Evolutionary conservation across 106 monocot species (phyloP).

Genomic region (Gastrodia elata): DNA sequence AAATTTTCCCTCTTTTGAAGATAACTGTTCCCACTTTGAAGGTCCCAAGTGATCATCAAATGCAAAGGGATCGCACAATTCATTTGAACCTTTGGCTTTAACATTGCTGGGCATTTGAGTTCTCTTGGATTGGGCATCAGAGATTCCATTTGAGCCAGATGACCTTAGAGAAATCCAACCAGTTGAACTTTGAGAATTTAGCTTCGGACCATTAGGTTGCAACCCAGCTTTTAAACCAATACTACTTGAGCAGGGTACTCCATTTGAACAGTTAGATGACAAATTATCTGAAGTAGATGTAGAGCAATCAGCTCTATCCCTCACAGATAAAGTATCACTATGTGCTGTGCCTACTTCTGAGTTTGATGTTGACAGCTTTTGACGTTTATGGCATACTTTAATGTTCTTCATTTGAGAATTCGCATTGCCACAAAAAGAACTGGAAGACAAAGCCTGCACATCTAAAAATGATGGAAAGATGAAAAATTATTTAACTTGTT

Average conservation of each 20-base stretch:
- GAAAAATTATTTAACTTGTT: neutral
- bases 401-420: conserved; percentile 11
- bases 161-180: conserved; percentile 61
- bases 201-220: conserved; percentile 24
- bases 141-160: conserved; percentile 22
- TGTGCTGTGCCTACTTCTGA: conserved; percentile 22
- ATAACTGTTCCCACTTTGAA: conserved; percentile 66
- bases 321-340: conserved; percentile 7
- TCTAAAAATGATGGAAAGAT: conserved; percentile 19
- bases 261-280: conserved; percentile 18
- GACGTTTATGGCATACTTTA: conserved; percentile 28
- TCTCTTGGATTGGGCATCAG: conserved; percentile 30
- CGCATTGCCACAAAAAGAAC: conserved; percentile 6
- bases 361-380: conserved; percentile 23
- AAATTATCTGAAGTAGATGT: conserved; percentile 25
- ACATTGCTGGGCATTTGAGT: conserved; percentile 24
- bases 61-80: conserved; percentile 60
- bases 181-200: conserved; percentile 24
- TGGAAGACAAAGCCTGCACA: conserved; percentile 11
- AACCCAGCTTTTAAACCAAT: conserved; percentile 24
- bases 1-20: conserved; percentile 34
- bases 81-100: conserved; percentile 9
- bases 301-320: conserved; percentile 8
- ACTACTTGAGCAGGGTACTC: conserved; percentile 23
- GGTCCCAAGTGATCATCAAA: conserved; percentile 68